Percentiles rank a stretch among this genome's conserved stretches.
phyloP scores from a whole-genome alignment of 164 flowering plant genomes.

The Vitis rotundifolia region DNA sequence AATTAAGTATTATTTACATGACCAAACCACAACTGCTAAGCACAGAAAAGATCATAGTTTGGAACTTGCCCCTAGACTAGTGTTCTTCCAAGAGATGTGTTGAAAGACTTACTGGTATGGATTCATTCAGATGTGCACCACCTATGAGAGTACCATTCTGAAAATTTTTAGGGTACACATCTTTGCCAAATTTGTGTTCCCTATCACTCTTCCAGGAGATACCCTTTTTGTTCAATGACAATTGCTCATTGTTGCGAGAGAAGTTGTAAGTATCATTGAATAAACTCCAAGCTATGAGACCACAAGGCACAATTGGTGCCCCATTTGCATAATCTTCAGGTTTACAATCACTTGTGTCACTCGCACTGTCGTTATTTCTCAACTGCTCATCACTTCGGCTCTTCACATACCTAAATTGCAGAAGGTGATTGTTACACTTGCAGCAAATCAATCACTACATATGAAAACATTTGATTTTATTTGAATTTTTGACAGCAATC shows the following conservation, averaged over 20 bases:
- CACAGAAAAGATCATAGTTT: too few relatives aligned
- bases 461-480: background rate
- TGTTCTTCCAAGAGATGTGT: background rate
- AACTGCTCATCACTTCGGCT: constrained; percentile 83
- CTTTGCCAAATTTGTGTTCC: constrained; percentile 74
- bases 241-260: constrained; percentile 33
- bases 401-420: constrained; percentile 73
- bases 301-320: constrained; percentile 80
- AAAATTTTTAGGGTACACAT: constrained; percentile 85
- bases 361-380: constrained; percentile 15
- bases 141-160: constrained; percentile 69
- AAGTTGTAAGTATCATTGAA: constrained; percentile 92
- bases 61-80: too few relatives aligned
- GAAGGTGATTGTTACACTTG: background rate
- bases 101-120: constrained; percentile 55
- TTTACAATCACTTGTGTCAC: constrained; percentile 39
- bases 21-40: too few relatives aligned
- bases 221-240: constrained; percentile 63
- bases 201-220: constrained; percentile 96
- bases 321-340: constrained; percentile 54
- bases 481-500: background rate
- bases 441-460: background rate
- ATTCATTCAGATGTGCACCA: constrained; percentile 54
- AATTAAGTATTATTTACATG: too few relatives aligned
- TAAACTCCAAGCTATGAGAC: constrained; percentile 93